A percentile compares a stretch with the other conserved stretches of the same genome.
These are phyloP conservation scores for Pseudogymnoascus sp. DNA, from an alignment of 2,329 filamentous ascomycete genomes.

Conservation along the genomic window DNA sequence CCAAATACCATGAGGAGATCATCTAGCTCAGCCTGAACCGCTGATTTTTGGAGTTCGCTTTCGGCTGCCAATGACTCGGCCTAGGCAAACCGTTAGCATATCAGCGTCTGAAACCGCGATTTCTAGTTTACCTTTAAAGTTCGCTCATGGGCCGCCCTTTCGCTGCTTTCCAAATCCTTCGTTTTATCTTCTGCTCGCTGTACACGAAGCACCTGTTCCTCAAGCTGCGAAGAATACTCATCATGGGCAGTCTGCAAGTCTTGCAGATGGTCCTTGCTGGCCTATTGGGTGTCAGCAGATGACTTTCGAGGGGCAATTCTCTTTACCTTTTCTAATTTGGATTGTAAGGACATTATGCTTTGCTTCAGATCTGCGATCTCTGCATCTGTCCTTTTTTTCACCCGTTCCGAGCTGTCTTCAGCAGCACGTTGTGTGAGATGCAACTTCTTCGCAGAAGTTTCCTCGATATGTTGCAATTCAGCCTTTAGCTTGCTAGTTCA, in stretches of 20 bases:
- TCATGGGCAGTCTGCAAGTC: constrained; percentile 52
- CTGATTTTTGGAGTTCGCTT: constrained; percentile 55
- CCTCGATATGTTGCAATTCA: constrained; percentile 31
- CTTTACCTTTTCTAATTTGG: constrained; percentile 52
- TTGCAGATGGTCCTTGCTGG: constrained; percentile 51
- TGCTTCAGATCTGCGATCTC: constrained; percentile 57
- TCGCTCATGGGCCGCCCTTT: constrained; percentile 30
- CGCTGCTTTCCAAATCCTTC: constrained; percentile 28
- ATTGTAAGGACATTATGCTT: constrained; percentile 54
- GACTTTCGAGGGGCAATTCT: background rate
- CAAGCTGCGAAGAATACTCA: constrained; percentile 38
- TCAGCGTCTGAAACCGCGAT: background rate
- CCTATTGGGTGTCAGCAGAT: constrained; percentile 33
- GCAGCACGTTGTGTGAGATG: constrained; percentile 34
- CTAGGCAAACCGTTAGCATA: constrained; percentile 13
- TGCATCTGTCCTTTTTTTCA: constrained; percentile 45
- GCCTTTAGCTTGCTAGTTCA: constrained; percentile 23
- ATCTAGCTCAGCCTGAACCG: constrained; percentile 66
- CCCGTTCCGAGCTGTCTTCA: constrained; percentile 43
- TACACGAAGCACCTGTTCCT: constrained; percentile 20
- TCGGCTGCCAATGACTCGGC: constrained; percentile 27
- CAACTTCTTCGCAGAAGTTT: constrained; percentile 31
- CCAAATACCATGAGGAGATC: constrained; percentile 76
- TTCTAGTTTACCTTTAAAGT: constrained; percentile 21
- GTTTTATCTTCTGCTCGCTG: constrained; percentile 38